phyloP scores from a whole-genome alignment of 257 asterid species.

The Oldenlandia corymbosa region DNA sequence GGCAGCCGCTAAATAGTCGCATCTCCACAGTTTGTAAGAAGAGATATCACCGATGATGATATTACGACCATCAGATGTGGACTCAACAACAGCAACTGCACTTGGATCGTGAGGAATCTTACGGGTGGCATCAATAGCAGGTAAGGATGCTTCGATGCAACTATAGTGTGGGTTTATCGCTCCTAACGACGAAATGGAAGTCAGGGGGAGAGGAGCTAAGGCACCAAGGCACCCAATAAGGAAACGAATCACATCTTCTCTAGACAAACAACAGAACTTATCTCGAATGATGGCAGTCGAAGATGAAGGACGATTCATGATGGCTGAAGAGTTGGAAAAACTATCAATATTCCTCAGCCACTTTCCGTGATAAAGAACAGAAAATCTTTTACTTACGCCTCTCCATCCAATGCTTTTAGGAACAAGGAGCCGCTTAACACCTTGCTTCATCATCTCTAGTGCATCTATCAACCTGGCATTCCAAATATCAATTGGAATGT shows the following conservation, averaged over 20 bases:
- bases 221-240: constrained; percentile 96
- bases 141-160: constrained; percentile 54
- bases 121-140: constrained; percentile 60
- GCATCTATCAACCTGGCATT: constrained; percentile 84
- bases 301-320: constrained; percentile 44
- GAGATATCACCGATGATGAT: constrained; percentile 89
- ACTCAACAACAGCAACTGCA: constrained; percentile 85
- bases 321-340: constrained; percentile 28
- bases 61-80: constrained; percentile 42
- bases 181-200: constrained; percentile 65
- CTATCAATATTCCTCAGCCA: constrained; percentile 70
- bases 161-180: constrained; percentile 65
- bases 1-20: constrained; percentile 76
- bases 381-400: constrained; percentile 94
- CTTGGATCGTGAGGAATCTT: constrained; percentile 61
- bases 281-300: constrained; percentile 50
- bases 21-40: constrained; percentile 79
- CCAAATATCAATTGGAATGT: constrained; percentile 12
- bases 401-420: constrained; percentile 82
- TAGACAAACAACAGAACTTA: constrained; percentile 81
- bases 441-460: constrained; percentile 98
- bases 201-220: constrained; percentile 92
- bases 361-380: constrained; percentile 74
- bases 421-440: constrained; percentile 88
- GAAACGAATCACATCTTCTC: constrained; percentile 93